phyloP scores from a whole-genome alignment of 805 yeast species.

The Cyberlindnera americana region DNA sequence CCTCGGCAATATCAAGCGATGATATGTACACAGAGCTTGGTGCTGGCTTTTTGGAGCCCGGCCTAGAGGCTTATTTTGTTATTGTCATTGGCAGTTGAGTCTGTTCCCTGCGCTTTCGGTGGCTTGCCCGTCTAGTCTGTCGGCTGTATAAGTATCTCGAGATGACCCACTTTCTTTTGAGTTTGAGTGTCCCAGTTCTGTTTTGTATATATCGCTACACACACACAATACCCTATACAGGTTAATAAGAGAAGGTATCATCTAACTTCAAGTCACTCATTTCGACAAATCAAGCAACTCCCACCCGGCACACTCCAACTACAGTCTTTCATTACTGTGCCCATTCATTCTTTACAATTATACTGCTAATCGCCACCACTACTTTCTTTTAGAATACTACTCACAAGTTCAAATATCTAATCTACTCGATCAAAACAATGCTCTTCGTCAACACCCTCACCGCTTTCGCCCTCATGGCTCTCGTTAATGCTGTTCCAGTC shows the following conservation, averaged over 20 bases:
- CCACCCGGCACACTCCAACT: constrained; percentile 23
- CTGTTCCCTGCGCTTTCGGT: too few species aligned
- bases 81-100: too few species aligned
- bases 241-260: constrained; percentile 2
- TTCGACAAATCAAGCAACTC: constrained; percentile 2
- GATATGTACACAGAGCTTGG: too few species aligned
- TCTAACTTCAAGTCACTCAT: constrained; percentile 15
- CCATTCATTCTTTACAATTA: constrained; percentile 20
- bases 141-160: neutral
- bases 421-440: constrained; percentile 15
- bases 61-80: too few species aligned
- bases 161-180: neutral
- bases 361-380: too few species aligned
- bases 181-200: too few species aligned
- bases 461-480: constrained; percentile 20
- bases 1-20: too few species aligned
- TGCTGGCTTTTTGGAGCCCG: too few species aligned
- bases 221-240: too few species aligned
- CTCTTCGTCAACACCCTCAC: constrained; percentile 23
- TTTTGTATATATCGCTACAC: too few species aligned
- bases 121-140: neutral
- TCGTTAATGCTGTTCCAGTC: constrained; percentile 21
- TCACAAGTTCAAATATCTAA: neutral
- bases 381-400: constrained; percentile 1
- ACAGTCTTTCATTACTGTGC: constrained; percentile 25